phyloP scores from a whole-genome alignment of 192 early-diverging fungal genomes.

The Coemansia sp. region DNA sequence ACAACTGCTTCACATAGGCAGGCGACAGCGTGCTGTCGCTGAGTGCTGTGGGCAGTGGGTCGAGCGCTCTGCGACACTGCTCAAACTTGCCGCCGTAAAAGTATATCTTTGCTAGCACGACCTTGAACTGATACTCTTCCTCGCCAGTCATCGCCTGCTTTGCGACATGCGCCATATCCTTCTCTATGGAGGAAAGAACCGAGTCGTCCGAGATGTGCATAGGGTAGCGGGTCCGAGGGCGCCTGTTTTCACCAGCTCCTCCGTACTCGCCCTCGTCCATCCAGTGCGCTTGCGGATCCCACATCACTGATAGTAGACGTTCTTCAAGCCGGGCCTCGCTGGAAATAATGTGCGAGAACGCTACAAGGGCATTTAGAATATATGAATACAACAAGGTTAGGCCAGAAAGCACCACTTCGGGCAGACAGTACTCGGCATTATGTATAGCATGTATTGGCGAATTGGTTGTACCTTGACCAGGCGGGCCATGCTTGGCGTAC shows the following conservation, averaged over 20 bases:
- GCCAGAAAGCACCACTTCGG: background rate
- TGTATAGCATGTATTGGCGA: background rate
- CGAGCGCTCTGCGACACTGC: constrained; percentile 30
- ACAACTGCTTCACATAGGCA: constrained; percentile 61
- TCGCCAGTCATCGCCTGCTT: constrained; percentile 32
- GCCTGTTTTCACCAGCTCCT: background rate
- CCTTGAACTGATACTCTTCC: constrained; percentile 38
- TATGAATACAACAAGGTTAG: background rate
- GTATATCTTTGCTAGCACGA: constrained; percentile 59
- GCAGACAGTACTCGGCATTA: background rate
- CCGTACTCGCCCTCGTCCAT: constrained; percentile 17
- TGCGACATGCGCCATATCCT: constrained; percentile 11
- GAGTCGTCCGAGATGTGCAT: constrained; percentile 31
- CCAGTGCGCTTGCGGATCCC: constrained; percentile 45
- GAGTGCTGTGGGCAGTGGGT: constrained; percentile 30
- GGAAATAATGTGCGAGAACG: constrained; percentile 28
- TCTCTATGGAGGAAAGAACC: constrained; percentile 23
- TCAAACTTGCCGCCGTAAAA: constrained; percentile 56
- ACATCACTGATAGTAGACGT: constrained; percentile 23
- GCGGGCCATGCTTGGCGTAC: constrained; percentile 22
- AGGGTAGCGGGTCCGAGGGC: constrained; percentile 19
- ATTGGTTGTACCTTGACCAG: constrained; percentile 31
- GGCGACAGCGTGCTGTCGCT: constrained; percentile 44
- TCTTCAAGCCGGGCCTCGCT: constrained; percentile 49
- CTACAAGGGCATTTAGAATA: constrained; percentile 8